phyloP scores from a whole-genome alignment of 371 early-diverging fungal species.

The Apophysomyces trapeziformis region DNA sequence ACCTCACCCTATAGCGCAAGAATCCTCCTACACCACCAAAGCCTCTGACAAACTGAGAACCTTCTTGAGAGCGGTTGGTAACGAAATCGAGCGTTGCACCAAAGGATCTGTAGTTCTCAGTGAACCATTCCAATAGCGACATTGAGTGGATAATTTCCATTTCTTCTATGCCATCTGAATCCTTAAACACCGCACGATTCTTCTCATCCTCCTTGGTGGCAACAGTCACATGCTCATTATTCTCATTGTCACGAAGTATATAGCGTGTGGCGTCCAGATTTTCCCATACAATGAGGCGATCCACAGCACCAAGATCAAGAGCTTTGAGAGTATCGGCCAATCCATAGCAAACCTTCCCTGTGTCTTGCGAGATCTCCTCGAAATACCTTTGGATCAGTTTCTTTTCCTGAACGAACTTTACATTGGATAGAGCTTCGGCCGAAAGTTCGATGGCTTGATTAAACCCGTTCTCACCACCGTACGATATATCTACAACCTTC shows the following conservation, averaged over 20 bases:
- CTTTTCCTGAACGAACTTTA: constrained; percentile 99
- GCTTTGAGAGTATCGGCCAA: constrained; percentile 97
- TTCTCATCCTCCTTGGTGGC: constrained; percentile 87
- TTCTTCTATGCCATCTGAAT: constrained; percentile 66
- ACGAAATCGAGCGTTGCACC: constrained; percentile 95
- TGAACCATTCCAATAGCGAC: constrained; percentile 97
- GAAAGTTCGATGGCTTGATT: constrained; percentile 98
- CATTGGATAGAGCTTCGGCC: constrained; percentile 93
- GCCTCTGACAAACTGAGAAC: constrained; percentile 98
- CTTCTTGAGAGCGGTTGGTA: constrained; percentile 98
- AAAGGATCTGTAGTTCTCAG: constrained; percentile 97
- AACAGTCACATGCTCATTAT: constrained; percentile 71
- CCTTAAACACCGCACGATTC: constrained; percentile 63
- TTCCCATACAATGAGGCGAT: constrained; percentile 98
- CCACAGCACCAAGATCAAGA: constrained; percentile 96
- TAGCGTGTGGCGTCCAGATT: constrained; percentile 82
- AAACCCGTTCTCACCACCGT: constrained; percentile 99
- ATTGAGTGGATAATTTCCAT: constrained; percentile 82
- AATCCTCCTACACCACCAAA: constrained; percentile 99
- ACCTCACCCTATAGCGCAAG: constrained; percentile 63
- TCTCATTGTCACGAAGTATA: constrained; percentile 71
- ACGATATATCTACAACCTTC: constrained; percentile 97
- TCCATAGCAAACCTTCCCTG: constrained; percentile 98
- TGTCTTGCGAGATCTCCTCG: constrained; percentile 96
- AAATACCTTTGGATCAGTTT: constrained; percentile 97